phyloP scores from a whole-genome alignment of 768 basidiomycete species.

The Podaxis pistillaris region DNA sequence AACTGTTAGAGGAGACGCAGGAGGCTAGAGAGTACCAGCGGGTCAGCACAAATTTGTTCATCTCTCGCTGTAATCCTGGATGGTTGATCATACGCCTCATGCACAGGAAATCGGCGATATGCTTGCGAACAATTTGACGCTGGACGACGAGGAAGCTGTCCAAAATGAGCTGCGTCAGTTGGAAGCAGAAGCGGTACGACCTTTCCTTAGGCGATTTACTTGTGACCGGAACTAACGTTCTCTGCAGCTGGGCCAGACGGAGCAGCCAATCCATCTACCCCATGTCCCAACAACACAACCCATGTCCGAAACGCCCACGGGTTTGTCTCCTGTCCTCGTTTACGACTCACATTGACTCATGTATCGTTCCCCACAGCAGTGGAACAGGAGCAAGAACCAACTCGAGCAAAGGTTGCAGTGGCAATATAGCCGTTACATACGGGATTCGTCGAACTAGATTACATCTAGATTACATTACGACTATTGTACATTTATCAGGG shows the following conservation, averaged over 20 bases:
- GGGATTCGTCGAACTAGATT: background rate
- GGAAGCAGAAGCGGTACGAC: slow-evolving; percentile 60
- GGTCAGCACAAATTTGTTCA: slow-evolving; percentile 36
- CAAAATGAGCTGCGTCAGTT: slow-evolving; percentile 76
- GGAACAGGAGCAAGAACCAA: slow-evolving; percentile 17
- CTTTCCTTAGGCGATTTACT: background rate
- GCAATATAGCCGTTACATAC: slow-evolving; percentile 22
- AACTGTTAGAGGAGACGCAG: slow-evolving; percentile 85
- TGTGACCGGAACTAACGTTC: slow-evolving; percentile 7
- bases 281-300: slow-evolving; percentile 50
- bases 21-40: slow-evolving; percentile 92
- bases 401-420: slow-evolving; percentile 29
- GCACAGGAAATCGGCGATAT: slow-evolving; percentile 88
- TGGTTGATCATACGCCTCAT: background rate
- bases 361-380: background rate
- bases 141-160: slow-evolving; percentile 94
- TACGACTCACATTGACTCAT: background rate
- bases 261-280: slow-evolving; percentile 45
- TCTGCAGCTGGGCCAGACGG: slow-evolving; percentile 29
- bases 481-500: slow-evolving; percentile 5
- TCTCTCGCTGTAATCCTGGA: background rate
- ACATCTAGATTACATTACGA: background rate
- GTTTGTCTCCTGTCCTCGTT: slow-evolving; percentile 20
- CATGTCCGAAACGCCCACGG: slow-evolving; percentile 26
- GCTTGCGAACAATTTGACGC: slow-evolving; percentile 74